Percentiles rank a stretch among this genome's conserved stretches.
Evolutionary conservation across 2,329 filamentous ascomycete genomes (phyloP).

Genomic region (Aureobasidium leucospermi): DNA sequence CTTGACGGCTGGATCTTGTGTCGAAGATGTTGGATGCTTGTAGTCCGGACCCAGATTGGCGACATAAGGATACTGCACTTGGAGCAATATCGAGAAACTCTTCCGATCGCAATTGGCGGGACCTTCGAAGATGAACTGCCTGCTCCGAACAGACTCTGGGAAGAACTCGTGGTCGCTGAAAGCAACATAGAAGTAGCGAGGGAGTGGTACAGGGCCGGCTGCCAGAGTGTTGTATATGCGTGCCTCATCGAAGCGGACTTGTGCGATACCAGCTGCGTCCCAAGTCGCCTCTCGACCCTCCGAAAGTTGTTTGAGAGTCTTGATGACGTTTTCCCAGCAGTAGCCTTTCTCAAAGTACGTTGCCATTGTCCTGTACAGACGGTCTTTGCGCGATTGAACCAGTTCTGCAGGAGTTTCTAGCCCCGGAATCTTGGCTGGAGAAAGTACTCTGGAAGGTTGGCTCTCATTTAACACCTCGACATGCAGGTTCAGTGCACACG

Average conservation of each 20-base stretch:
- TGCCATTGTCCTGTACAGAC: constrained; percentile 89
- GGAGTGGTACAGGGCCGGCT: constrained; percentile 33
- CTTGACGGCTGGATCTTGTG: constrained; percentile 11
- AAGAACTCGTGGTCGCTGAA: constrained; percentile 81
- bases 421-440: constrained; percentile 36
- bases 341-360: constrained; percentile 91
- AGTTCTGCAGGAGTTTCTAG: constrained; percentile 76
- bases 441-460: neutral
- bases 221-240: constrained; percentile 79
- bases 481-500: constrained; percentile 79
- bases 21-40: neutral
- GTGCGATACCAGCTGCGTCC: constrained; percentile 58
- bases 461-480: constrained; percentile 74
- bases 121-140: constrained; percentile 88
- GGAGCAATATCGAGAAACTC: constrained; percentile 84
- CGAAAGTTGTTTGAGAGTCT: constrained; percentile 84
- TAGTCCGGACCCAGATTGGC: constrained; percentile 1
- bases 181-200: constrained; percentile 84
- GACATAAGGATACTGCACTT: constrained; percentile 66
- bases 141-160: constrained; percentile 70
- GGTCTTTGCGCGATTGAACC: constrained; percentile 86
- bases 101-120: constrained; percentile 67
- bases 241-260: constrained; percentile 87
- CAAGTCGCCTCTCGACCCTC: constrained; percentile 59
- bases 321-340: constrained; percentile 82